Percentiles rank a stretch among this genome's conserved stretches.
phyloP scores from a whole-genome alignment of 371 early-diverging fungal species.

The Batkoa obscura region DNA sequence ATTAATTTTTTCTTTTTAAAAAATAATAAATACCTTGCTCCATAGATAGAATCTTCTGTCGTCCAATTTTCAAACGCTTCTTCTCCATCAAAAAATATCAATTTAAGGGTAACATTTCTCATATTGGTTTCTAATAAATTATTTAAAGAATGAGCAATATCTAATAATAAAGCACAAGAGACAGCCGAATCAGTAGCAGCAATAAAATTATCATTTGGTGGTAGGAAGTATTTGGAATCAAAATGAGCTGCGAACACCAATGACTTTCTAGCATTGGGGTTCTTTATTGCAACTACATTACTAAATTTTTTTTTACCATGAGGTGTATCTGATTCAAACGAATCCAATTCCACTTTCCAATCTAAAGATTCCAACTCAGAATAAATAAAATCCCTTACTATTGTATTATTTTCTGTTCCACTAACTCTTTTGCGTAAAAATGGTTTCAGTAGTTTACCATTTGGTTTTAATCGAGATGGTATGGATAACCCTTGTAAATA shows the following conservation, averaged over 20 bases:
- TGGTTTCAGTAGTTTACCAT: slow-evolving; percentile 34
- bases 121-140: slow-evolving; percentile 13
- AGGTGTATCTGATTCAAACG: slow-evolving; percentile 57
- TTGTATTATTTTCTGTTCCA: slow-evolving; percentile 44
- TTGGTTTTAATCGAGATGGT: slow-evolving; percentile 12
- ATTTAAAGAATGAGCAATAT: slow-evolving; percentile 45
- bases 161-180: slow-evolving; percentile 74
- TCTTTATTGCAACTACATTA: slow-evolving; percentile 76
- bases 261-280: slow-evolving; percentile 39
- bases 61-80: slow-evolving; percentile 78
- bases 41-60: slow-evolving; percentile 71
- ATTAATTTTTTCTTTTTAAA: background rate
- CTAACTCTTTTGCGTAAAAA: slow-evolving; percentile 51
- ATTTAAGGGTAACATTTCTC: slow-evolving; percentile 43
- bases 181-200: slow-evolving; percentile 73
- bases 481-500: too few relatives aligned
- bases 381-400: slow-evolving; percentile 47
- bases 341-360: slow-evolving; percentile 64
- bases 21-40: slow-evolving; percentile 42
- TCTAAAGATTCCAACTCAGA: slow-evolving; percentile 30
- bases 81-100: slow-evolving; percentile 95
- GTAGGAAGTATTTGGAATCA: slow-evolving; percentile 57
- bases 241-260: slow-evolving; percentile 84
- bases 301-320: slow-evolving; percentile 46
- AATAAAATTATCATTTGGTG: slow-evolving; percentile 23